A percentile compares a stretch with the other conserved stretches of the same genome.
Conservation (phyloP, 176 grass and related monocot genomes). For the Musa acuminata region DNA sequence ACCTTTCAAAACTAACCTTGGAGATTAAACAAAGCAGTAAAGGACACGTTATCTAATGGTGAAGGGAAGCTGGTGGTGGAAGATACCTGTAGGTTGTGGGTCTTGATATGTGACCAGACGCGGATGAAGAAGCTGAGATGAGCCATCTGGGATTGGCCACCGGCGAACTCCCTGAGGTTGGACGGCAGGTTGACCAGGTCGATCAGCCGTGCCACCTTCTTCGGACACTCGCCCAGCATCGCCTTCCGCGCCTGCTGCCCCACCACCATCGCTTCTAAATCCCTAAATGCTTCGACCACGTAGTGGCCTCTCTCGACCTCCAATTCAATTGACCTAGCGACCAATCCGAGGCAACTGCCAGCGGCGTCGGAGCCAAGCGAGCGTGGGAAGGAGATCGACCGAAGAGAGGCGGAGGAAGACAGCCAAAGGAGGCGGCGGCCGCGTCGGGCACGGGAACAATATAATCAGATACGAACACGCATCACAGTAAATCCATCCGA, state of each 20-base stretch:
- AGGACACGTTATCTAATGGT: background rate
- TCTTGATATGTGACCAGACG: conserved; percentile 87
- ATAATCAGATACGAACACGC: too few species aligned
- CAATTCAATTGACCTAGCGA: too few species aligned
- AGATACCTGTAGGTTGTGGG: conserved; percentile 69
- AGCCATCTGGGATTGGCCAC: conserved; percentile 61
- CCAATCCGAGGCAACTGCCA: too few species aligned
- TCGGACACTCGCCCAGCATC: conserved; percentile 43
- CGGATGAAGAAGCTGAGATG: conserved; percentile 69
- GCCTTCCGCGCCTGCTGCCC: conserved; percentile 5
- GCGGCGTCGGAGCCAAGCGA: background rate
- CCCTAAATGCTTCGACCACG: too few species aligned
- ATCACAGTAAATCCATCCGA: too few species aligned
- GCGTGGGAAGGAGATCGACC: background rate
- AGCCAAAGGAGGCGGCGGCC: too few species aligned
- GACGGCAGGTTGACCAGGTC: conserved; percentile 75
- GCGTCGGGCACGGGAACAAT: background rate
- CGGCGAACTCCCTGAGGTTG: conserved; percentile 52
- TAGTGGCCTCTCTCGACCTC: too few species aligned
- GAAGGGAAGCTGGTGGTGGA: conserved; percentile 3
- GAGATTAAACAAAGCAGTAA: background rate
- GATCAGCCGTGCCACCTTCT: conserved; percentile 65
- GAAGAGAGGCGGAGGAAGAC: background rate
- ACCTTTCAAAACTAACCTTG: too few species aligned
- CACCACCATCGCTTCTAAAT: conserved; percentile 5